A percentile compares a stretch with the other conserved stretches of the same genome.
phyloP scores from a whole-genome alignment of 2,329 filamentous ascomycete genomes.

The Aspergillus sp. region DNA sequence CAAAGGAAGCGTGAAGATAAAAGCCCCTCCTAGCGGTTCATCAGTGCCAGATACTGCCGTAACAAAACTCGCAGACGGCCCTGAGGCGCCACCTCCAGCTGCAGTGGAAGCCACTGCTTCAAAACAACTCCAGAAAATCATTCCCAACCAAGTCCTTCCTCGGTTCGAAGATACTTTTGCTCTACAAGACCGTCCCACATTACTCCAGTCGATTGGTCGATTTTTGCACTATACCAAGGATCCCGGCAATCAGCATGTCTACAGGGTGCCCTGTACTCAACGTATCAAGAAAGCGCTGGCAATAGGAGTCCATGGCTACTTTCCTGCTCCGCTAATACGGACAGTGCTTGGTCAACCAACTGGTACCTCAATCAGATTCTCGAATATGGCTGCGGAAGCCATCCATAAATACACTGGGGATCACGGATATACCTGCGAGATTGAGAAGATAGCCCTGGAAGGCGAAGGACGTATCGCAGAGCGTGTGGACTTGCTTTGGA shows the following conservation, averaged over 20 bases:
- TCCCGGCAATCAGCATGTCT: conserved; percentile 70
- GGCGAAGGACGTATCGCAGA: conserved; percentile 92
- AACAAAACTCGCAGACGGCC: conserved; percentile 23
- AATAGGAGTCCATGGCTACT: conserved; percentile 93
- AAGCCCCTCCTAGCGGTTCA: conserved; percentile 29
- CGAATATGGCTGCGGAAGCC: conserved; percentile 80
- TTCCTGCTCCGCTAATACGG: conserved; percentile 84
- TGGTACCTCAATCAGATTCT: conserved; percentile 91
- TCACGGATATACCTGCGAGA: conserved; percentile 75
- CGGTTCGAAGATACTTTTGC: conserved; percentile 53
- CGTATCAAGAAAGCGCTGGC: conserved; percentile 84
- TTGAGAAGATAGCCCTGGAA: conserved; percentile 93
- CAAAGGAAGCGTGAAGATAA: conserved; percentile 37
- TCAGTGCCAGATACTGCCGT: conserved; percentile 29
- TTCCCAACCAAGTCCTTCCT: conserved; percentile 55
- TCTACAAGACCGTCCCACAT: conserved; percentile 59
- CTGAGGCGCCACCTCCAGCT: conserved; percentile 25
- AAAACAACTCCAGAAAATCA: conserved; percentile 40
- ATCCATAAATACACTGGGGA: conserved; percentile 81
- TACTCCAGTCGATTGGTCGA: conserved; percentile 61
- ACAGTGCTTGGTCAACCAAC: conserved; percentile 92
- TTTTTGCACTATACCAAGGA: conserved; percentile 58
- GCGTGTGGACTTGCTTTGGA: conserved; percentile 91
- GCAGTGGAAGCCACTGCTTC: conserved; percentile 40
- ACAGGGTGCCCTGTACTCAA: conserved; percentile 68